Conservation (phyloP, 805 yeast genomes). For the Soucietia sequanensis region DNA sequence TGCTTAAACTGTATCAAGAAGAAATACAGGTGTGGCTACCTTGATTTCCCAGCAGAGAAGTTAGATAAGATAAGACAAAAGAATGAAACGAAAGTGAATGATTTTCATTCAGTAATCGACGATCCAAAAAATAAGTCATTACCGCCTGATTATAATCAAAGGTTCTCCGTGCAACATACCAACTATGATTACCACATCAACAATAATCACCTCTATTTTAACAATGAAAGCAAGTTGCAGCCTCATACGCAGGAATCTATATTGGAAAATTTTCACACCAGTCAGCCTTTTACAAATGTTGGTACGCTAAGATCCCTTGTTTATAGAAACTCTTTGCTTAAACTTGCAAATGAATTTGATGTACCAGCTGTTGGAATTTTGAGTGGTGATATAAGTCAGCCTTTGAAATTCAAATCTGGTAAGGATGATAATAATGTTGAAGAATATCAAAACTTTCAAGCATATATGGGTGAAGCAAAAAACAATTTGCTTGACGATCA, state of each 20-base stretch:
- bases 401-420: too few relatives aligned
- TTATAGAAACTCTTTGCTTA: slow-evolving; percentile 1
- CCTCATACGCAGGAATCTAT: background rate
- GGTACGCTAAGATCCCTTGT: background rate
- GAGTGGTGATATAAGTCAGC: too few relatives aligned
- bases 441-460: too few relatives aligned
- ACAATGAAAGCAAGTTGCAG: too few relatives aligned
- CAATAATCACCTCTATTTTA: too few relatives aligned
- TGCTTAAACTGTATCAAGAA: slow-evolving; percentile 40
- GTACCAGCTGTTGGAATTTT: background rate
- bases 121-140: background rate
- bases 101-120: background rate
- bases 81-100: slow-evolving; percentile 19
- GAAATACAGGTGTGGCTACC: slow-evolving; percentile 38
- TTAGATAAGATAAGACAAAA: slow-evolving; percentile 33
- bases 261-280: slow-evolving; percentile 2
- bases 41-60: slow-evolving; percentile 39
- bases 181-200: too few relatives aligned
- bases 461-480: too few relatives aligned
- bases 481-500: too few relatives aligned
- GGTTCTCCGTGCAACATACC: too few relatives aligned
- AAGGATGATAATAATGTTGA: too few relatives aligned
- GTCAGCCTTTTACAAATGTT: slow-evolving; percentile 1
- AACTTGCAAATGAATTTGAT: background rate
- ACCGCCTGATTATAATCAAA: background rate